Evolutionary conservation across 768 basidiomycete species (phyloP).

Genomic region (Boletus huronensis): DNA sequence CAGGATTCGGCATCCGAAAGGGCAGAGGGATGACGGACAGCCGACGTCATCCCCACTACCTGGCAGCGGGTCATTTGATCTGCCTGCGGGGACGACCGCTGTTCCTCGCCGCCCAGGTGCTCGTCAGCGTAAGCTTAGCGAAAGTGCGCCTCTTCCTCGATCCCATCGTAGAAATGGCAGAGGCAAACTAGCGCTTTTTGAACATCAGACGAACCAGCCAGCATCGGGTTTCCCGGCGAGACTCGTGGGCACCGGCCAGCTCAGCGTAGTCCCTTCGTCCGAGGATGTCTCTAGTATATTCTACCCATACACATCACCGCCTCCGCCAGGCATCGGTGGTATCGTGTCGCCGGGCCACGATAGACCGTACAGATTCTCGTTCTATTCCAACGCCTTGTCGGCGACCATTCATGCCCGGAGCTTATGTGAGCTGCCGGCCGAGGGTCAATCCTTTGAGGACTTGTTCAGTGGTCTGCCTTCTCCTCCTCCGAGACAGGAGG

Average conservation of each 20-base stretch:
- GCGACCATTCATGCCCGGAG: constrained; percentile 95
- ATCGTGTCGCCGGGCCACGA: constrained; percentile 62
- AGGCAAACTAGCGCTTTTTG: constrained; percentile 92
- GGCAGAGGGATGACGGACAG: constrained; percentile 7
- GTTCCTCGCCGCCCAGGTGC: constrained; percentile 30
- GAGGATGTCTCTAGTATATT: constrained; percentile 35
- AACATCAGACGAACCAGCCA: constrained; percentile 49
- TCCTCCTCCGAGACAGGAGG: constrained; percentile 6
- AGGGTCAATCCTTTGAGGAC: constrained; percentile 90
- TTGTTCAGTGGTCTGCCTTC: constrained; percentile 62
- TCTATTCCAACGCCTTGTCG: constrained; percentile 90
- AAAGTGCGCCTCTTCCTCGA: constrained; percentile 70
- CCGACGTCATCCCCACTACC: neutral
- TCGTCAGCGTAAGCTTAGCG: constrained; percentile 84
- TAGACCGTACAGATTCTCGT: constrained; percentile 95
- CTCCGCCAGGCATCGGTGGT: constrained; percentile 20
- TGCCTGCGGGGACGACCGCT: constrained; percentile 7
- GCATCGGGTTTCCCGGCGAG: constrained; percentile 46
- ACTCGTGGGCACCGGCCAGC: constrained; percentile 27
- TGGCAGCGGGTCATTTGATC: constrained; percentile 7
- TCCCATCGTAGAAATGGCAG: constrained; percentile 54
- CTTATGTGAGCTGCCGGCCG: constrained; percentile 88
- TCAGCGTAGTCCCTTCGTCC: constrained; percentile 40
- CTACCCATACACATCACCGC: constrained; percentile 9
- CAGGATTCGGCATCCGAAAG: constrained; percentile 12